Percentiles rank a stretch among this genome's conserved stretches.
These are phyloP conservation scores for Clonostachys chloroleuca DNA, from an alignment of 2,329 filamentous ascomycete species.

Conservation along the genomic window DNA sequence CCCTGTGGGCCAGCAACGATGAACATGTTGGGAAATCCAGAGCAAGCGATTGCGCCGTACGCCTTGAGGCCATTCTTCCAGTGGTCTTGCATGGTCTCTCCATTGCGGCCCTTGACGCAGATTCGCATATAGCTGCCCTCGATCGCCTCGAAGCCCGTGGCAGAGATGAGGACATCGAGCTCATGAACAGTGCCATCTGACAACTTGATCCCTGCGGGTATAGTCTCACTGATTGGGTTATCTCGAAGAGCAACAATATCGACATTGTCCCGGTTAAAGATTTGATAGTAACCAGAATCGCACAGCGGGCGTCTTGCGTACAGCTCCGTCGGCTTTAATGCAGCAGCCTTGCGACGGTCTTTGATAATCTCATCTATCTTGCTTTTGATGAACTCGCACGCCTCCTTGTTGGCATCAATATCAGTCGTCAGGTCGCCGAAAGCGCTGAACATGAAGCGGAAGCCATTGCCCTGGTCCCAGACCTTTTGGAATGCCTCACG, in stretches of 20 bases:
- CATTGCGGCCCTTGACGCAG: constrained; percentile 42
- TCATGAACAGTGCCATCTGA: constrained; percentile 20
- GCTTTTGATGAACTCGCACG: constrained; percentile 12
- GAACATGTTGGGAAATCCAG: constrained; percentile 41
- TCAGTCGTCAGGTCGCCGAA: constrained; percentile 8
- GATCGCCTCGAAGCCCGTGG: constrained; percentile 34
- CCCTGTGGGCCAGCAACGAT: constrained; percentile 32
- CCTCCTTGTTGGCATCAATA: constrained; percentile 13
- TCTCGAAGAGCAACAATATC: constrained; percentile 37
- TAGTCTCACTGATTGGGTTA: constrained; percentile 29
- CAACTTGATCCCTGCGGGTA: constrained; percentile 24
- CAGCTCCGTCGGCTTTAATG: constrained; percentile 7
- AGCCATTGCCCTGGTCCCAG: constrained; percentile 20
- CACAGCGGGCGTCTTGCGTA: constrained; percentile 5
- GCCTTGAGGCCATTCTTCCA: constrained; percentile 27
- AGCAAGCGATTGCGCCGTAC: constrained; percentile 30
- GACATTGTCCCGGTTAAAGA: constrained; percentile 40
- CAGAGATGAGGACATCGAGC: constrained; percentile 29
- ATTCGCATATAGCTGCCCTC: constrained; percentile 67
- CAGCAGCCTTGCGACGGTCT: constrained; percentile 10
- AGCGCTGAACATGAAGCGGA: constrained; percentile 21
- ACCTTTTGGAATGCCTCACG: constrained; percentile 14
- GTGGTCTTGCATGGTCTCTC: constrained; percentile 21
- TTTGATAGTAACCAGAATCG: constrained; percentile 44
- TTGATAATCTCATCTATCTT: constrained; percentile 13